A percentile compares a stretch with the other conserved stretches of the same genome.
phyloP scores from a whole-genome alignment of 1,139 yeast genomes.

The Candida glucosophila region DNA sequence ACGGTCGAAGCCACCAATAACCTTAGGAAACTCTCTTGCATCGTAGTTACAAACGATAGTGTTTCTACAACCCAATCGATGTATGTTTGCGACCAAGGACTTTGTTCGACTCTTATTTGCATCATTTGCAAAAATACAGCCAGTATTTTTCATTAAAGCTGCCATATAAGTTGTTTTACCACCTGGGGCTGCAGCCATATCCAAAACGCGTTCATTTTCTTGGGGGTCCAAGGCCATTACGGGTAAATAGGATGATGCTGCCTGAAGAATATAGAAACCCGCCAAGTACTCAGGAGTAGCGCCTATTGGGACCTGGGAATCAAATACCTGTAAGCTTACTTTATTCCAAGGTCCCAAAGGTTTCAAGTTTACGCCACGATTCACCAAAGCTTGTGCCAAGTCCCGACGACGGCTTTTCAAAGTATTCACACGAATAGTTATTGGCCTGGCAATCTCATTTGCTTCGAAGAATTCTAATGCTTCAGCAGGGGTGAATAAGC shows the following conservation, averaged over 20 bases:
- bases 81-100: constrained; percentile 93
- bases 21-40: constrained; percentile 97
- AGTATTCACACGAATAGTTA: constrained; percentile 94
- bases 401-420: constrained; percentile 92
- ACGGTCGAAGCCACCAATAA: constrained; percentile 96
- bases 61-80: constrained; percentile 92
- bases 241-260: constrained; percentile 96
- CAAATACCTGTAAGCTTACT: constrained; percentile 94
- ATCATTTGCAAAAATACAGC: constrained; percentile 95
- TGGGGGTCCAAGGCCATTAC: constrained; percentile 97
- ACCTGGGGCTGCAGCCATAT: constrained; percentile 99
- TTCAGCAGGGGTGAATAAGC: constrained; percentile 87
- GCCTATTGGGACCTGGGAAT: constrained; percentile 97
- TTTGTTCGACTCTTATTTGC: constrained; percentile 94
- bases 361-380: constrained; percentile 94
- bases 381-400: constrained; percentile 87
- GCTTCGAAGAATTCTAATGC: constrained; percentile 99
- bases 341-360: constrained; percentile 98
- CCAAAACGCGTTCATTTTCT: constrained; percentile 88
- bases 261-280: constrained; percentile 95
- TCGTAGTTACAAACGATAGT: constrained; percentile 96
- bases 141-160: constrained; percentile 96
- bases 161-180: constrained; percentile 96
- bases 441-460: constrained; percentile 92
- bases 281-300: constrained; percentile 99